Evolutionary conservation across 2,329 filamentous ascomycete genomes (phyloP).

Genomic region (Esteya vermicola): DNA sequence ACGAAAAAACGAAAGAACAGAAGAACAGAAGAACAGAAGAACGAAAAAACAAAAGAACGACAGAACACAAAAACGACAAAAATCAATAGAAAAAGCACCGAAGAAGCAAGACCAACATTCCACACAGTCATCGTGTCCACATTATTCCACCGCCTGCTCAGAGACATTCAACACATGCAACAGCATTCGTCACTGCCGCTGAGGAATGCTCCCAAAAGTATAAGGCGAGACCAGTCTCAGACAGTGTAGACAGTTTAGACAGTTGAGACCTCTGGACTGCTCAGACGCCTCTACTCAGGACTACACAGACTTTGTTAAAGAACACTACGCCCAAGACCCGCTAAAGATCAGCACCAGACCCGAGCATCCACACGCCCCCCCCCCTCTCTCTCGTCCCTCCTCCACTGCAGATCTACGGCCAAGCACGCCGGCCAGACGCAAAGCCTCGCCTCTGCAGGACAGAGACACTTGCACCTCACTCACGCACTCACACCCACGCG

Average conservation of each 20-base stretch:
- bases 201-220: conserved; percentile 1
- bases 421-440: background rate
- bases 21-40: background rate
- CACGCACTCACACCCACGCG: too few relatives aligned
- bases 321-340: background rate
- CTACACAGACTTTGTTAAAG: background rate
- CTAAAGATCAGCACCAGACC: background rate
- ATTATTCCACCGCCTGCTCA: too few relatives aligned
- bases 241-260: too few relatives aligned
- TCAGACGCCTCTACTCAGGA: background rate
- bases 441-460: background rate
- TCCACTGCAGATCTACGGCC: too few relatives aligned
- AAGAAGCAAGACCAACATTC: background rate
- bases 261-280: too few relatives aligned
- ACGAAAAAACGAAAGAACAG: background rate
- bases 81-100: background rate
- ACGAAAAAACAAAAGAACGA: background rate
- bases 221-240: conserved; percentile 1
- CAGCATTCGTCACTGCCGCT: too few relatives aligned
- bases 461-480: too few relatives aligned
- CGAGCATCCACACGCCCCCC: background rate
- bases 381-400: too few relatives aligned
- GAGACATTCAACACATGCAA: too few relatives aligned
- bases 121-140: too few relatives aligned
- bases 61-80: background rate